Base-by-base conservation (phyloP, 139 green algal species). In the Auxenochlorella protothecoides region DNA sequence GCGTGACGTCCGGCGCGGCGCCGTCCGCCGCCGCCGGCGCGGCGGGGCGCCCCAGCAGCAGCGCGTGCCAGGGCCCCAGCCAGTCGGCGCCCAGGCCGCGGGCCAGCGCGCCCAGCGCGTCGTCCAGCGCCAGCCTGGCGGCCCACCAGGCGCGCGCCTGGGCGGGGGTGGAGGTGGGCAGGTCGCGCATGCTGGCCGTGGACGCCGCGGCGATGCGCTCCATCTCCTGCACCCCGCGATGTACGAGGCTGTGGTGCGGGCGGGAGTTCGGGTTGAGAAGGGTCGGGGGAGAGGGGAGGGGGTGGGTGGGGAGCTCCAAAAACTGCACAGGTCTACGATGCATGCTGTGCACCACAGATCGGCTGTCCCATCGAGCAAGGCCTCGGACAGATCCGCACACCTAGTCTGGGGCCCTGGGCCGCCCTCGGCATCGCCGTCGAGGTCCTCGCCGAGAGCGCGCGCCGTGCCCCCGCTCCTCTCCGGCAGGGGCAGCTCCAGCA, bases 31-130 rank as follows among this genome's bases (percentile, higher is more conserved):
- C 57, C 57, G 57, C 10, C 57, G 11, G 9, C 10, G 57, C 57
- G 57, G 57, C 60, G 44, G 55, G n/a, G 6, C 5, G 15, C 9
- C 53, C 61, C 55, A 65, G 8, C 11, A 74, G 44, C 72, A 88
- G 66, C 54, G 76, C 88, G 57, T 75, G 72, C 86, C 86, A 92
- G 67, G 85, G 74, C 0, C 88, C 88, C 57, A 94, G 75, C 83
- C 84, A 91, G 13, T 65, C n/a, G 15, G 65, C 12, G n/a, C 85
- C 82, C 15, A 92, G 73, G 53, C 79, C 70, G 59, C 69, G 59
- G 65, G 88, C 65, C 65, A 94, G 77, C n/a, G 59, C 66, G 0
- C 57, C 44, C 72, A 94, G 78, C 59, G 78, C 66, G 5, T 72
- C 7, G 63, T 94, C 88, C 15, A 92, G 76, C 0, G 65, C 61